Conservation (phyloP, 345 rosid genomes). For the Euphorbia lathyris region DNA sequence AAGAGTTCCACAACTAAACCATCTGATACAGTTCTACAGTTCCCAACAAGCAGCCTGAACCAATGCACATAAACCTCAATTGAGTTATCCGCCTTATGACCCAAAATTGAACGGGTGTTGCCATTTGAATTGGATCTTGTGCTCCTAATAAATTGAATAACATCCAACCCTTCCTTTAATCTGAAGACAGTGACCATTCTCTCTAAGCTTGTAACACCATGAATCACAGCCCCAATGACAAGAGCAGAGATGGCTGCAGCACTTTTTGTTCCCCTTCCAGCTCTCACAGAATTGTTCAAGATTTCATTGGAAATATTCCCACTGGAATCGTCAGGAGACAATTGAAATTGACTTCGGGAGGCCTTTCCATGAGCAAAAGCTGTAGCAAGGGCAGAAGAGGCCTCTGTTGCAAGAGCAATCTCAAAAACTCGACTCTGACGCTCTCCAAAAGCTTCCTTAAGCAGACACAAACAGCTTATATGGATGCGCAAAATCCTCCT, state of each 20-base stretch:
- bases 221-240: constrained; percentile 72
- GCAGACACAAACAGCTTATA: constrained; percentile 69
- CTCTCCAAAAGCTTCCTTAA: constrained; percentile 95
- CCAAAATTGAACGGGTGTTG: constrained; percentile 56
- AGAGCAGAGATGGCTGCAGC: constrained; percentile 86
- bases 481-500: constrained; percentile 76
- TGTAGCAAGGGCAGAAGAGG: constrained; percentile 67
- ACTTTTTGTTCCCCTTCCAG: constrained; percentile 56
- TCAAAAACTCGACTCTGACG: constrained; percentile 95
- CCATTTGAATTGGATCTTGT: constrained; percentile 80
- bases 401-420: constrained; percentile 94
- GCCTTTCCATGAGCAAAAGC: constrained; percentile 69
- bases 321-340: constrained; percentile 75
- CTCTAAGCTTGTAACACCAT: constrained; percentile 93
- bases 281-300: constrained; percentile 49
- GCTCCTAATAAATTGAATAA: constrained; percentile 72
- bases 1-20: constrained; percentile 85
- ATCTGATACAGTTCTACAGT: constrained; percentile 79
- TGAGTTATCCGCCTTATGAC: constrained; percentile 59
- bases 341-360: constrained; percentile 75
- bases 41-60: constrained; percentile 91
- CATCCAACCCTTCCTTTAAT: constrained; percentile 83
- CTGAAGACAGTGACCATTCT: constrained; percentile 81
- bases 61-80: constrained; percentile 80
- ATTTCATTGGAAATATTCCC: constrained; percentile 42